Base-by-base conservation (phyloP, 2,329 filamentous ascomycete genomes). In the Fusarium sp. region DNA sequence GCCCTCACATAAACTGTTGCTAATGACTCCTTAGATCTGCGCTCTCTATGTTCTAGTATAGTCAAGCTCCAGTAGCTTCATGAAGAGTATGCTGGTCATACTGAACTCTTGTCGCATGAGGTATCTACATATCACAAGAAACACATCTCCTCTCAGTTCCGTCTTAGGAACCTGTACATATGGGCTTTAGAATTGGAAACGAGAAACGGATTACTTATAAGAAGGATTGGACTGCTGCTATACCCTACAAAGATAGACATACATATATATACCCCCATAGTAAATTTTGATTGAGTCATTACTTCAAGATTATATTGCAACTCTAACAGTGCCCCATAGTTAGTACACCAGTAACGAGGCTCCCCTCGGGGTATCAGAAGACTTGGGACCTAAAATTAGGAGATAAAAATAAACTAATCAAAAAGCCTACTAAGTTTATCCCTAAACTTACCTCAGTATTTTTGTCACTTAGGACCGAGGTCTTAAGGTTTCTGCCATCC, bases 11-110 rank as follows among this genome's bases (percentile, higher is more conserved):
- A 35, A 33, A 17, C 8, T 27, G 35, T 18, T 40, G 26, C 76
- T 80, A 65, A 79, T 50, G 4, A 9, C 11, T 32, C 40, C 0
- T 6, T 32, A 87, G 85, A 87, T 87, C 46, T 88, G 86, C 71
- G 85, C 86, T 7, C 81, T 88, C 18, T 88, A 88, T 69, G 86
- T 88, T 32, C 81, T 87, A 50, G 76, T 87, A 52, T 86, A 79
- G 77, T 33, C 26, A 9, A 2, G 41, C 15, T 15, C 26, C n/a
- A 26, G 50, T 32, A 17, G 49, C n/a, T 17, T 37, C n/a, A 37
- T 33, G n/a, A 54, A 26, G 27, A 40, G 44, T 54, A 56, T 68
- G 70, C 52, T 60, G 60, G 37, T 2, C 53, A 60, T 66, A 66
- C 48, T 11, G 20, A 66, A 14, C 7, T 9, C 27, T 41, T 45